These are phyloP conservation scores for Cicer chorassanicum DNA, from an alignment of 306 rosid genomes.

Conservation along the genomic window DNA sequence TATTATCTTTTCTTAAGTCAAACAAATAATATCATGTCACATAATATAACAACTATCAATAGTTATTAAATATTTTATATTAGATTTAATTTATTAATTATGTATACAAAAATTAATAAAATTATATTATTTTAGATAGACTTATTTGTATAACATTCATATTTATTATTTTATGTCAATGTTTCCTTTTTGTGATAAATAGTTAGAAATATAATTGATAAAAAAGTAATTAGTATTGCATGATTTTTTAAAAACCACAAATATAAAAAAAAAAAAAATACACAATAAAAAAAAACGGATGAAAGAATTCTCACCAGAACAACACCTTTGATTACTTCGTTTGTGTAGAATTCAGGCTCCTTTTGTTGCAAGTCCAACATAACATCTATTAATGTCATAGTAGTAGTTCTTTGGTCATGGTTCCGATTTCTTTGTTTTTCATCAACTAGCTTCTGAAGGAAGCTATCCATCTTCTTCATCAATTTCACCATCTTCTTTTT, in stretches of 20 bases:
- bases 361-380: conserved; percentile 44
- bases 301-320: conserved; percentile 33
- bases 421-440: conserved; percentile 1
- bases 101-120: too few species aligned
- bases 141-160: too few species aligned
- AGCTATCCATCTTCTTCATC: conserved; percentile 39
- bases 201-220: too few species aligned
- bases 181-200: too few species aligned
- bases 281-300: too few species aligned
- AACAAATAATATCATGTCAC: background rate
- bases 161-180: too few species aligned
- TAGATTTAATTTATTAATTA: too few species aligned
- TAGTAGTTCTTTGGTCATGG: background rate
- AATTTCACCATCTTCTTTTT: conserved; percentile 44
- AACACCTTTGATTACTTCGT: conserved; percentile 47
- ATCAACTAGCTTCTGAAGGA: conserved; percentile 43
- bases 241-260: too few species aligned
- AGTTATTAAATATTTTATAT: too few species aligned
- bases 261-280: too few species aligned
- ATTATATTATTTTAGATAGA: too few species aligned
- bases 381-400: conserved; percentile 41
- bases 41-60: background rate
- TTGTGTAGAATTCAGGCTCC: conserved; percentile 43
- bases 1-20: background rate
- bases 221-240: too few species aligned